Conservation (phyloP, 257 asterid species). For the Voacanga thouarsii region DNA sequence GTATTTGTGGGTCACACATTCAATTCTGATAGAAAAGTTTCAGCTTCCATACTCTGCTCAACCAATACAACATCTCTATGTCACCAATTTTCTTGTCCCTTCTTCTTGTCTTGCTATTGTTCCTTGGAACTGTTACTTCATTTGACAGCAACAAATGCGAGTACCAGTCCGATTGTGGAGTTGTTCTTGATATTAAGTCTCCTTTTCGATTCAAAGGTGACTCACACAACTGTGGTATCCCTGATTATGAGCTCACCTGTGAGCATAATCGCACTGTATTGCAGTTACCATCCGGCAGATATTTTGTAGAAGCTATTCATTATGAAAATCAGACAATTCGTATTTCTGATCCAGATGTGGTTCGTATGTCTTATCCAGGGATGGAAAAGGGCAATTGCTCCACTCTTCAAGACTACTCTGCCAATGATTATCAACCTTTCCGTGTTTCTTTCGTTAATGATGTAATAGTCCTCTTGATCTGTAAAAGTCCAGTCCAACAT, state of each 20-base stretch:
- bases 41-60: too few relatives aligned
- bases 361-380: slow-evolving; percentile 4
- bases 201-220: too few relatives aligned
- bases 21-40: background rate
- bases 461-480: background rate
- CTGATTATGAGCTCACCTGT: background rate
- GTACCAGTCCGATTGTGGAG: background rate
- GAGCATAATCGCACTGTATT: background rate
- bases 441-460: background rate
- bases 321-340: background rate
- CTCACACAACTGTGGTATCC: too few relatives aligned
- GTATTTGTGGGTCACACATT: too few relatives aligned
- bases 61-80: too few relatives aligned
- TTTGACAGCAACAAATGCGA: too few relatives aligned
- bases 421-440: background rate
- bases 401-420: background rate
- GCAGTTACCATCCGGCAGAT: background rate
- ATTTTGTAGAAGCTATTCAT: background rate
- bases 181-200: background rate
- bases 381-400: slow-evolving; percentile 7
- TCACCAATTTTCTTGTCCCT: too few relatives aligned
- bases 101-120: too few relatives aligned
- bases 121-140: too few relatives aligned
- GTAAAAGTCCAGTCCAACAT: background rate
- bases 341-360: background rate